Conservation (phyloP, 2,329 filamentous ascomycete species). For the Aspergillus awamori region DNA sequence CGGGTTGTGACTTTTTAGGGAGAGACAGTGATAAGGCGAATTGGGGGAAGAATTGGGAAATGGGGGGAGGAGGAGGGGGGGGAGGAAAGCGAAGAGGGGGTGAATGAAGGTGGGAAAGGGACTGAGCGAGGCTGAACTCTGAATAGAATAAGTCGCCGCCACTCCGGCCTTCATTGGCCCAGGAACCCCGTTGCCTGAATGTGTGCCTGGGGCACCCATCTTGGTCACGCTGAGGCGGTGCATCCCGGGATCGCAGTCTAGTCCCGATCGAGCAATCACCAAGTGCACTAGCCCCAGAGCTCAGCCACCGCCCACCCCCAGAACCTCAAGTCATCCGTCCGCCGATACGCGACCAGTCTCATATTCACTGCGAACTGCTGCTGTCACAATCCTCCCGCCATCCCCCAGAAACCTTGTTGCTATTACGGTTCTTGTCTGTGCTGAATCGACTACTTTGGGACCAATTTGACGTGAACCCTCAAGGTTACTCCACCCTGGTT, state of each 20-base stretch:
- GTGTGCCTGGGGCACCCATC: slow-evolving; percentile 9
- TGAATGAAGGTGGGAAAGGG: neutral
- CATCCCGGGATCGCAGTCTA: neutral
- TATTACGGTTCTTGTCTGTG: neutral
- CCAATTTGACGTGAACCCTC: neutral
- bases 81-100: neutral
- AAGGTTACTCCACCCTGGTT: neutral
- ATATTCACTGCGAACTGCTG: slow-evolving; percentile 14
- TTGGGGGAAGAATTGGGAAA: slow-evolving; percentile 12
- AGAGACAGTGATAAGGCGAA: slow-evolving; percentile 15
- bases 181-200: slow-evolving; percentile 18
- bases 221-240: slow-evolving; percentile 14
- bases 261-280: neutral
- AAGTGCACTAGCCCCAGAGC: slow-evolving; percentile 9
- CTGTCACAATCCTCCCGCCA: neutral
- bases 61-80: slow-evolving; percentile 20
- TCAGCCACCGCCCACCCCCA: slow-evolving; percentile 12
- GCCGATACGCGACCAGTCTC: slow-evolving; percentile 14
- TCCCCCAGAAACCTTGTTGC: slow-evolving; percentile 3
- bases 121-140: slow-evolving; percentile 2
- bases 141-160: neutral
- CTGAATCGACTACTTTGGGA: neutral
- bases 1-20: slow-evolving; percentile 6
- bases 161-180: slow-evolving; percentile 17
- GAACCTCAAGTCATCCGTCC: neutral